Conservation (phyloP, 1,139 yeast genomes). For the Kodamaea sp. region DNA sequence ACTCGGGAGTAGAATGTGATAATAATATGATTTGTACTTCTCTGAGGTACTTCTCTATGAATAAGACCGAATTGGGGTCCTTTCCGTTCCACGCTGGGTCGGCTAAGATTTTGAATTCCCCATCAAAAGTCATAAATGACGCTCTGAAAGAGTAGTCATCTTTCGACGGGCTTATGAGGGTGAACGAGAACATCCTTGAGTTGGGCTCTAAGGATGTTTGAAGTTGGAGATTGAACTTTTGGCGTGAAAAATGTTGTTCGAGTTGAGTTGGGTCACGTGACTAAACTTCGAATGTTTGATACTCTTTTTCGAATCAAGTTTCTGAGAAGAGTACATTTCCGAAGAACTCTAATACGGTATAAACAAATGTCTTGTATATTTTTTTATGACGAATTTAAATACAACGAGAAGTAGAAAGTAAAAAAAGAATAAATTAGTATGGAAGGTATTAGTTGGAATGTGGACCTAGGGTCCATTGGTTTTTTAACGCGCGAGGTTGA, state of each 20-base stretch:
- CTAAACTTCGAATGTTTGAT: not conserved
- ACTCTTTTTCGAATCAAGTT: too few relatives aligned
- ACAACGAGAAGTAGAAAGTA: constrained; percentile 1
- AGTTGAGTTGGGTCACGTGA: constrained; percentile 2
- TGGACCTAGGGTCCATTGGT: constrained; percentile 2
- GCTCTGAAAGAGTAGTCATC: constrained; percentile 41
- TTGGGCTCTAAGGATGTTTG: not conserved
- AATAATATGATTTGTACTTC: constrained; percentile 68
- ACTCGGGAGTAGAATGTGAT: constrained; percentile 84
- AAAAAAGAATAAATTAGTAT: too few relatives aligned
- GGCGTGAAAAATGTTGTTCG: too few relatives aligned
- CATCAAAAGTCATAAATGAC: constrained; percentile 45
- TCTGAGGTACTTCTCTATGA: constrained; percentile 47
- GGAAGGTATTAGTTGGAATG: too few relatives aligned
- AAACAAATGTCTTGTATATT: too few relatives aligned
- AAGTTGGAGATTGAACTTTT: too few relatives aligned
- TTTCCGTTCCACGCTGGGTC: constrained; percentile 76
- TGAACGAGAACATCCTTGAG: constrained; percentile 40
- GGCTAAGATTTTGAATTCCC: constrained; percentile 54
- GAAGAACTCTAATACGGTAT: too few relatives aligned
- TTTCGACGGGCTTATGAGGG: constrained; percentile 36
- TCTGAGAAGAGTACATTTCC: too few relatives aligned
- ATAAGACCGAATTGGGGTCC: constrained; percentile 35
- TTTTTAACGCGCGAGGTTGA: constrained; percentile 17
- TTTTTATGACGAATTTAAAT: constrained; percentile 5